Evolutionary conservation across 75 land plant species (phyloP), one percentile per base, ranked within the genome.

Genomic region (Pinus albicaulis): DNA sequence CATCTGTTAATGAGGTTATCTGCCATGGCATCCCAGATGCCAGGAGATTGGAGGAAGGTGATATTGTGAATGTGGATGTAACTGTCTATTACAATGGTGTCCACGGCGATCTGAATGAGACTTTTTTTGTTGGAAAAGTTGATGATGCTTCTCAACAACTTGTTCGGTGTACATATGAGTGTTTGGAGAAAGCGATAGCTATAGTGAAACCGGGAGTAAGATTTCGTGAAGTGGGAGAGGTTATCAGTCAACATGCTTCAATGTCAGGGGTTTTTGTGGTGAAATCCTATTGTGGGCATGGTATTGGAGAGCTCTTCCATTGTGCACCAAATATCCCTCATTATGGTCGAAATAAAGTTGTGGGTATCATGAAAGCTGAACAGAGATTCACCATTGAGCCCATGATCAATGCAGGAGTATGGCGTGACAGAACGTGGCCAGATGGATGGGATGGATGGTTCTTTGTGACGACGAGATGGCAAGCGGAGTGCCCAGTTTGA

Each of bases 371-470:
- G 99, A 97, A 97, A 80, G 98, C 93, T 11, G 99, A 98, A 41
- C 99, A 97, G 81, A 92, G 85, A 19, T 97, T 97, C 76, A 94
- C 99, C 20, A 97, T 97, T 76, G 99, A 97, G 80, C 99, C 99
- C 7, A 97, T 97, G 99, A 97, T 97, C 57, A 97, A 97, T 81
- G 65, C 90, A 96, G 99, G 95, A 11, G 85, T 81, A 55, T 94
- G 99, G 99, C 91, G 92, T 53, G 99, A 97, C 73, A 83, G 90
- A 19, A 85, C 92, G 90, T 97, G 99, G 99, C 99, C 99, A 55
- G 98, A 97, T 90, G 99, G 99, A 57, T 97, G 99, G 99, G 94
- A 98, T 57, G 89, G n/a, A n/a, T n/a, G n/a, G n/a, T n/a, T n/a
- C n/a, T n/a, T n/a, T n/a, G n/a, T n/a, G n/a, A n/a, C n/a, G n/a